phyloP scores from a whole-genome alignment of 164 flowering plant genomes.

The Platanus orientalis region DNA sequence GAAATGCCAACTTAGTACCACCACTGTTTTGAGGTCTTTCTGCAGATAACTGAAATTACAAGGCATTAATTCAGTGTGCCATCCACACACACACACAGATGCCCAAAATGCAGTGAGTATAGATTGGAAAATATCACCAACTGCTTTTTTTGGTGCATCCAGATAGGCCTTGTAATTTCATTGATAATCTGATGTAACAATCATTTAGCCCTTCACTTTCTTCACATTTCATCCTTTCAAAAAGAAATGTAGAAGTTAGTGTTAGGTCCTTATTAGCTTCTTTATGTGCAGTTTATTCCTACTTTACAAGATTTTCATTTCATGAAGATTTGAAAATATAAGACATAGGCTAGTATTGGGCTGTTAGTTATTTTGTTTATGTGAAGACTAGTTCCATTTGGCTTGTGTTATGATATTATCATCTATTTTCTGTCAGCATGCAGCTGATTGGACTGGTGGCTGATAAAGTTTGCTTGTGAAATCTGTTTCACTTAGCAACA shows the following conservation, averaged over 20 bases:
- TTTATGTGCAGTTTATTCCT: not conserved
- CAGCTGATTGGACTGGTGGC: not conserved
- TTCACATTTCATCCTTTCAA: not conserved
- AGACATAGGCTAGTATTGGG: not conserved
- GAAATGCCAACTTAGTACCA: too few relatives aligned
- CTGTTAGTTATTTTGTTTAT: not conserved
- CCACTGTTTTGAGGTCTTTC: not conserved
- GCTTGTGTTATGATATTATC: not conserved
- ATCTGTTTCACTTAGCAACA: slow-evolving; percentile 5
- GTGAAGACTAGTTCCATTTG: not conserved
- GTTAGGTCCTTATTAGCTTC: not conserved
- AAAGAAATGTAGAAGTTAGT: not conserved
- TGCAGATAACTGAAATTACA: not conserved
- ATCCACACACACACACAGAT: not conserved
- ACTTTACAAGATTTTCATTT: not conserved
- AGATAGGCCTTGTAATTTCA: not conserved
- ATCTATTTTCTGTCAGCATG: not conserved
- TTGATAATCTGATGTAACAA: not conserved
- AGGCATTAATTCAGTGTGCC: not conserved
- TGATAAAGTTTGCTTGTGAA: not conserved
- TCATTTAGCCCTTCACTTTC: not conserved
- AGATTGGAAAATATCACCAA: not conserved
- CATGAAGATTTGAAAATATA: not conserved
- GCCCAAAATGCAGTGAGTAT: not conserved
- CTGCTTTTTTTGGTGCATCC: not conserved